Evolutionary conservation across 345 rosid genomes (phyloP), one percentile per base, ranked within the genome.

Genomic region (Pugionium cornutum): DNA sequence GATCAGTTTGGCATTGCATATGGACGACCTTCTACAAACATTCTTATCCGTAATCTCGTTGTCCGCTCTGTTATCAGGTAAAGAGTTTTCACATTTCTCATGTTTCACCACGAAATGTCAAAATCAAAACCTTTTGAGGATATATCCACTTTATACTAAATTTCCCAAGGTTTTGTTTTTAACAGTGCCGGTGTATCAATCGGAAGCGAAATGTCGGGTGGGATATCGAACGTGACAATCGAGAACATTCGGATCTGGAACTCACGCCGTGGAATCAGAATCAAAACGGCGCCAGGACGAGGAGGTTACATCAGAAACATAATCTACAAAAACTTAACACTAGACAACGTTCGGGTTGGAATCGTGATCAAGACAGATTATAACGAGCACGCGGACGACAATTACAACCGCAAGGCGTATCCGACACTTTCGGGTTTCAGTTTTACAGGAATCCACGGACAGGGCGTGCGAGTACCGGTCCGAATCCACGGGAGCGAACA

Each of bases 21-120:
- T 76, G 92, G 89, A 45, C 81, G 83, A 64, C 94, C 97, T 45
- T 88, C 97, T 3, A 77, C 49, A 9, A 92, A 92, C 67, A 89
- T 92, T 71, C 84, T 86, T 52, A 86, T 92, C 75, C 89, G 95
- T 34, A 92, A 89, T 66, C 85, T 92, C 55, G 77, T 85, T 1
- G 89, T 92, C 42, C 96, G 89, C 48, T 92, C 98, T 45, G 85
- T 86, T 86, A 92, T 92, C 86, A 92, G 97, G 98, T 92, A 67
- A 80, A 59, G 37, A 61, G 33, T 68, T 68, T 52, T 34, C 37
- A 49, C 66, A 40, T 53, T 18, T 52, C 32, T 59, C 57, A 51
- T 53, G 41, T 57, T 48, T 55, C 65, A 32, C 55, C 31, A 32
- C 54, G 18, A 54, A 33, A 3, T 36, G 6, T 4, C 6, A 36